phyloP scores from a whole-genome alignment of 176 grass and related monocot genomes.

The Eragrostis nindensis region DNA sequence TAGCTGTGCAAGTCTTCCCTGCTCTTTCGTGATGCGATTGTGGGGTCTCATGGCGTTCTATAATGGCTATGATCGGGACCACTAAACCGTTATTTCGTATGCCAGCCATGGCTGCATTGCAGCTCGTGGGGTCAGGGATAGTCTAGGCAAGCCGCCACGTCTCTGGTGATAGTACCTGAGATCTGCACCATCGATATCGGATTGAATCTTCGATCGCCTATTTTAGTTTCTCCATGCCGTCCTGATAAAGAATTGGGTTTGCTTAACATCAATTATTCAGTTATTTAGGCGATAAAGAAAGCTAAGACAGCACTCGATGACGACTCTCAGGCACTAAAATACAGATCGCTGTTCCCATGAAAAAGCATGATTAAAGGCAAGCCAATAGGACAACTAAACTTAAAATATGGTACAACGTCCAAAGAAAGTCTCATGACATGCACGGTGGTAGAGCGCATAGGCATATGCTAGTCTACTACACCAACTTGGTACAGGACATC shows the following conservation, averaged over 20 bases:
- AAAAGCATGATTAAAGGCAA: conserved; percentile 50
- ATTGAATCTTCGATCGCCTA: conserved; percentile 15
- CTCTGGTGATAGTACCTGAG: conserved; percentile 12
- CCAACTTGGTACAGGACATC: conserved; percentile 22
- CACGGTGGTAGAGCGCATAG: background rate
- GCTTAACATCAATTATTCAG: conserved; percentile 27
- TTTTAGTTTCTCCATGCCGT: background rate
- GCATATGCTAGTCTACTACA: conserved; percentile 24
- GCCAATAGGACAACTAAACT: background rate
- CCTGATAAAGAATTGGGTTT: conserved; percentile 3
- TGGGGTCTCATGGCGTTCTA: background rate
- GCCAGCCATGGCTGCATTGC: background rate
- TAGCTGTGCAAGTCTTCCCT: background rate
- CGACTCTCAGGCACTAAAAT: conserved; percentile 33
- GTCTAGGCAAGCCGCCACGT: conserved; percentile 28
- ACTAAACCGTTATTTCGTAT: conserved; percentile 14
- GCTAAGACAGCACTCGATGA: conserved; percentile 24
- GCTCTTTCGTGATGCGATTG: background rate
- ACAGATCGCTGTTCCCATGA: conserved; percentile 33
- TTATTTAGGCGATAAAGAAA: background rate
- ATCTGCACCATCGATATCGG: conserved; percentile 18
- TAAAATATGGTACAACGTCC: conserved; percentile 37
- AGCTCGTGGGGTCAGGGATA: conserved; percentile 21
- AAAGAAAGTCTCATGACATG: conserved; percentile 13
- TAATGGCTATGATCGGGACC: conserved; percentile 23